Evolutionary conservation across 2,329 filamentous ascomycete genomes (phyloP).

Genomic region (Plectosphaerella sp.): DNA sequence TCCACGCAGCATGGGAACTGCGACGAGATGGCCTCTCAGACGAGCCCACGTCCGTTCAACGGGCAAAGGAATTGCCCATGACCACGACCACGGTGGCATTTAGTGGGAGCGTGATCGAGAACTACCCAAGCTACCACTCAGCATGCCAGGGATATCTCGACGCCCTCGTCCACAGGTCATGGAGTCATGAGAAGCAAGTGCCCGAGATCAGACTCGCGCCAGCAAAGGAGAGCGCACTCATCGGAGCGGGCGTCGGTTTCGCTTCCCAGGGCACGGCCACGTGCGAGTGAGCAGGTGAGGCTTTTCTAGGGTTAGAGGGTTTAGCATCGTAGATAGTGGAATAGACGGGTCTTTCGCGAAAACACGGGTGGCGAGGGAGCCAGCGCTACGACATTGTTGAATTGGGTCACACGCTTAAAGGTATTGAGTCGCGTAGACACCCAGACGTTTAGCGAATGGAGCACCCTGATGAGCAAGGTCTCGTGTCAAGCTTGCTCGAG

Average conservation of each 20-base stretch:
- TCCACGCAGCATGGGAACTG: conserved; percentile 56
- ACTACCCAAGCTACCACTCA: conserved; percentile 64
- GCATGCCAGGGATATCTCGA: conserved; percentile 62
- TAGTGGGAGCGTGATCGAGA: conserved; percentile 75
- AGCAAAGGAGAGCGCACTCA: conserved; percentile 69
- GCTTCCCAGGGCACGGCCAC: conserved; percentile 22
- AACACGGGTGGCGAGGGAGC: too few relatives aligned
- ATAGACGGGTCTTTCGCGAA: too few relatives aligned
- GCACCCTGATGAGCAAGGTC: too few relatives aligned
- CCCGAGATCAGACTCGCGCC: conserved; percentile 58
- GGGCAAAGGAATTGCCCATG: conserved; percentile 42
- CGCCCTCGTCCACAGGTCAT: conserved; percentile 38
- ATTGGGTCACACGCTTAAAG: too few relatives aligned
- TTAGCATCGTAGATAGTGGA: too few relatives aligned
- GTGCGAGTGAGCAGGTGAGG: conserved; percentile 16
- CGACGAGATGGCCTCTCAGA: conserved; percentile 41
- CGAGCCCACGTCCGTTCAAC: conserved; percentile 20
- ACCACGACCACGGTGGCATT: conserved; percentile 61
- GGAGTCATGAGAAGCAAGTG: conserved; percentile 14
- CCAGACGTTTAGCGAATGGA: too few relatives aligned
- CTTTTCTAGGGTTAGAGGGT: background rate
- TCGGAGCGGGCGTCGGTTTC: conserved; percentile 70
- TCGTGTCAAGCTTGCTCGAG: too few relatives aligned
- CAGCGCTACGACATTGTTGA: too few relatives aligned
- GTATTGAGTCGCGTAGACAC: too few relatives aligned